Evolutionary conservation across 495 filamentous ascomycete species (phyloP).

Genomic region (Aspergillus sclerotioniger): DNA sequence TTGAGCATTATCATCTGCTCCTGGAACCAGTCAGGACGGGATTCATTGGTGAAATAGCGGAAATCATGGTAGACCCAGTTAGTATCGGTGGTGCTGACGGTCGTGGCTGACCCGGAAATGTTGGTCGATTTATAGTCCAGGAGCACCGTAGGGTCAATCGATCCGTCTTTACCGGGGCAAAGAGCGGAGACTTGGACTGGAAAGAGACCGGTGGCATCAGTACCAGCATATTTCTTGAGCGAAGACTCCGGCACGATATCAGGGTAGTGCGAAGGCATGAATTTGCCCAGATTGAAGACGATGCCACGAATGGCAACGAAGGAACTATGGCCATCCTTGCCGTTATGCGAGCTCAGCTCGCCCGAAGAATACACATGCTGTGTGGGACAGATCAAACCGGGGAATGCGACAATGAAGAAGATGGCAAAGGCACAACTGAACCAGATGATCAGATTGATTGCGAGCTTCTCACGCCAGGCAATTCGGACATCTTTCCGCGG

Average conservation of each 20-base stretch:
- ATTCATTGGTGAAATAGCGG: constrained; percentile 76
- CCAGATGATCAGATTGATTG: constrained; percentile 99
- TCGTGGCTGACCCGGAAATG: constrained; percentile 58
- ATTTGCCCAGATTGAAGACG: constrained; percentile 79
- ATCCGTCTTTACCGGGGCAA: constrained; percentile 71
- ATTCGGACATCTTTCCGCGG: constrained; percentile 87
- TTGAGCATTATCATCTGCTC: constrained; percentile 79
- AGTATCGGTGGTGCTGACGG: constrained; percentile 64
- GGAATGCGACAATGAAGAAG: constrained; percentile 90
- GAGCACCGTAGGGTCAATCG: constrained; percentile 66
- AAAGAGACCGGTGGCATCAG: constrained; percentile 84
- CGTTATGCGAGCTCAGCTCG: constrained; percentile 73
- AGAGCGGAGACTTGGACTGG: constrained; percentile 92
- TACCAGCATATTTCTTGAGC: constrained; percentile 76
- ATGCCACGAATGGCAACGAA: constrained; percentile 84
- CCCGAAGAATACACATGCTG: constrained; percentile 81
- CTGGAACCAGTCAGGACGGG: constrained; percentile 83
- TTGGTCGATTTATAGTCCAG: constrained; percentile 82
- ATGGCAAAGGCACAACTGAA: constrained; percentile 70
- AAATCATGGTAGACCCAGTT: constrained; percentile 92
- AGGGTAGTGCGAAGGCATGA: constrained; percentile 79
- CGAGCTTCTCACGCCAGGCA: constrained; percentile 96
- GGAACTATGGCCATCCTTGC: constrained; percentile 60
- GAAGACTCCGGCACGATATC: constrained; percentile 63
- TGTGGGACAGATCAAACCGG: constrained; percentile 82